A percentile compares a stretch with the other conserved stretches of the same genome.
Evolutionary conservation across 208 protist genomes (phyloP).

Genomic region (Dictyostelium gargantuum): DNA sequence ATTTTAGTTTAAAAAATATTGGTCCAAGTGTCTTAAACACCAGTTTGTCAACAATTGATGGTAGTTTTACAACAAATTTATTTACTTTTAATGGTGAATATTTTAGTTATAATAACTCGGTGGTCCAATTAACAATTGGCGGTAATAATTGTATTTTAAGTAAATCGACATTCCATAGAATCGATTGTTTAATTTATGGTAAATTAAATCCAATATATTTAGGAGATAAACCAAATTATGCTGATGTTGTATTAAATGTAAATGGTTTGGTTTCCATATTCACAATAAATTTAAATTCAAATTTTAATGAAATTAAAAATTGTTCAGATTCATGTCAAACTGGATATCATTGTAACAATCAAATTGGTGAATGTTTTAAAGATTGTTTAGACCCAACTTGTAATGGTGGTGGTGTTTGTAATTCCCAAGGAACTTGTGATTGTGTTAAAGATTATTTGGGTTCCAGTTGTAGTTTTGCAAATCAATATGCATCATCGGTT

Average conservation of each 20-base stretch:
- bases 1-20: no score
- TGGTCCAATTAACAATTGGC: not conserved
- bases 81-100: not conserved
- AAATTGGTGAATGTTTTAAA: not conserved
- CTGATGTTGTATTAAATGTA: no score
- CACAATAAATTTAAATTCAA: no score
- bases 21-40: no score
- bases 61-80: no score
- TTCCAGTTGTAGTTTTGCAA: not conserved
- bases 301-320: no score
- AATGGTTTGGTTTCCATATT: no score
- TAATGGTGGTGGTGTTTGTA: not conserved
- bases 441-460: not conserved
- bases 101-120: not conserved
- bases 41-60: no score
- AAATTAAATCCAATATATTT: no score
- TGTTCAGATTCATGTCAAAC: no score
- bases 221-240: no score
- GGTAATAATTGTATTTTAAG: not conserved
- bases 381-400: not conserved
- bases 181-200: no score
- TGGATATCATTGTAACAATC: not conserved
- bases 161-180: not conserved
- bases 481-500: not conserved
- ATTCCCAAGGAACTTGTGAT: not conserved